phyloP scores from a whole-genome alignment of 352 stramenopile genomes.

The Peronospora belbahrii region DNA sequence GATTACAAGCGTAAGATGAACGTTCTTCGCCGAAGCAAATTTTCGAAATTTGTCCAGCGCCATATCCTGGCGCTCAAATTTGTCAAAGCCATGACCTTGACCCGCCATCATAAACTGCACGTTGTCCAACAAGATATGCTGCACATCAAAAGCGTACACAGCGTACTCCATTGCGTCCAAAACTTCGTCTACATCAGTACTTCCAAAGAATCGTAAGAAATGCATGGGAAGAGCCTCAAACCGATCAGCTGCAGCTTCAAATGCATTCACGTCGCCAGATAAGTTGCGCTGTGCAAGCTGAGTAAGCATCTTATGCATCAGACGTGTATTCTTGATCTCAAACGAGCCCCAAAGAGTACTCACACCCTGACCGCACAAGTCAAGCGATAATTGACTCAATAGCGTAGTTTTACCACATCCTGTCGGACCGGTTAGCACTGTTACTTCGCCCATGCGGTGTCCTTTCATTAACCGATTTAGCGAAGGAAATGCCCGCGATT shows the following conservation, averaged over 20 bases:
- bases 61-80: slow-evolving; percentile 87
- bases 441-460: slow-evolving; percentile 95
- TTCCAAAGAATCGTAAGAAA: slow-evolving; percentile 98
- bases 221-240: slow-evolving; percentile 95
- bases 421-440: slow-evolving; percentile 96
- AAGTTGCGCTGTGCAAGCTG: slow-evolving; percentile 84
- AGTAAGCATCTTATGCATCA: slow-evolving; percentile 97
- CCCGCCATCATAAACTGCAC: slow-evolving; percentile 99
- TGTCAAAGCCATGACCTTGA: slow-evolving; percentile 79
- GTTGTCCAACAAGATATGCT: slow-evolving; percentile 99
- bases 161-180: slow-evolving; percentile 98
- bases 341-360: slow-evolving; percentile 98
- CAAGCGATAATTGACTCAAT: slow-evolving; percentile 86
- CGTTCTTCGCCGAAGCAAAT: slow-evolving; percentile 96
- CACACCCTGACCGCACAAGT: slow-evolving; percentile 91
- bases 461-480: slow-evolving; percentile 96
- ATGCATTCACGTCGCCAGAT: slow-evolving; percentile 62
- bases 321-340: slow-evolving; percentile 97
- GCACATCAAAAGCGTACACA: slow-evolving; percentile 96
- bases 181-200: slow-evolving; percentile 91
- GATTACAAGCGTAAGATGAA: slow-evolving; percentile 98
- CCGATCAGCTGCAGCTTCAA: slow-evolving; percentile 69
- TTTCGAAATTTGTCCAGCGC: slow-evolving; percentile 94
- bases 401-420: slow-evolving; percentile 94
- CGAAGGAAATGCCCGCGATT: slow-evolving; percentile 89